Base-by-base conservation (phyloP, 129 eudicot genomes). In the Centrapalus pauciflorus region DNA sequence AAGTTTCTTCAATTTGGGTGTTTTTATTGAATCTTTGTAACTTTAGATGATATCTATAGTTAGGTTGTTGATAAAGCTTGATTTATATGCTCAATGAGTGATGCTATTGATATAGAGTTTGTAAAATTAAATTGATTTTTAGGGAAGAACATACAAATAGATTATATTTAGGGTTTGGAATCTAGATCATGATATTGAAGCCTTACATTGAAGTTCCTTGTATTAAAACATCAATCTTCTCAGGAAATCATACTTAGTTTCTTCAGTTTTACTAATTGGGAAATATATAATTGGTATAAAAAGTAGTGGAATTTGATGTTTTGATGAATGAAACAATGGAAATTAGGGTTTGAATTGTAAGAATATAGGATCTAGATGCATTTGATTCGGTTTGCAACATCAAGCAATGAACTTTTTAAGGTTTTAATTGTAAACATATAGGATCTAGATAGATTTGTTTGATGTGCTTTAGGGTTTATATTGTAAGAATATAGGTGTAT, bases 21-120 rank as follows among this genome's bases (percentile, higher is more conserved):
- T 11, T 33, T 62, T 69, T n/a, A n/a, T n/a, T n/a, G n/a, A n/a
- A n/a, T n/a, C n/a, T n/a, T n/a, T n/a, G n/a, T n/a, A n/a, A n/a
- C n/a, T n/a, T n/a, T n/a, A n/a, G n/a, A 48, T 48, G 71, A 26
- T 64, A 45, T 30, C 26, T 25, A 24, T 52, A 34, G 64, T 11
- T 54, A 33, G 24, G 24, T 13, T 48, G 46, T 20, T 27, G 1
- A 51, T 32, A 10, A 52, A 52, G 17, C 48, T 57, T 57, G 48
- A 30, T 37, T 23, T 62, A 52, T 63, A 35, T 38, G 51, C 43
- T 7, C 52, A 17, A 13, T 68, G 24, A 20, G 32, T 24, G 73
- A 67, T 67, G 50, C 14, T n/a, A 55, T 55, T 55, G 65, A 27
- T 56, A 11, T 51, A 69, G 43, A 7, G 34, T 41, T 67, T 23